Conservation (phyloP, 2,329 filamentous ascomycete species). For the Fusarium fracticaudum region DNA sequence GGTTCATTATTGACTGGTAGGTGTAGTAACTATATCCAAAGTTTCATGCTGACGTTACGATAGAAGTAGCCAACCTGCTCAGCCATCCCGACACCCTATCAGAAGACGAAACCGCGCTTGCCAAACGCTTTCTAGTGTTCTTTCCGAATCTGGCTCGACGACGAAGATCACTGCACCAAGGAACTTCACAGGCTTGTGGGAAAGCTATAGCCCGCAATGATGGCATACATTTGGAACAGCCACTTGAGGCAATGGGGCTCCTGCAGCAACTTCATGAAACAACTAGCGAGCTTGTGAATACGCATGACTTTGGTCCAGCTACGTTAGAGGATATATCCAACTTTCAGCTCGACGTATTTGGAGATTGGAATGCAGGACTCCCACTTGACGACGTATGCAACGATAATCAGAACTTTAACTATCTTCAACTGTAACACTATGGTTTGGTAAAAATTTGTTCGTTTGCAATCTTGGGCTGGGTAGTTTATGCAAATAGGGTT, state of each 20-base stretch:
- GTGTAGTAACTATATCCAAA: background rate
- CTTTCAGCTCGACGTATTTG: background rate
- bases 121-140: background rate
- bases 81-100: background rate
- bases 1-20: background rate
- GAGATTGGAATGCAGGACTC: background rate
- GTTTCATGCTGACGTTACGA: background rate
- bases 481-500: too few relatives aligned
- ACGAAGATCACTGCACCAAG: background rate
- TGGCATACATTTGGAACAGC: background rate
- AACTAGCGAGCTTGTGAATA: background rate
- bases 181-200: background rate
- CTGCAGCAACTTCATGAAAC: background rate
- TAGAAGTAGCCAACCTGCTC: background rate
- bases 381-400: background rate
- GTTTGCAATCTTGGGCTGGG: too few relatives aligned
- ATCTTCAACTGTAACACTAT: background rate
- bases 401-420: background rate
- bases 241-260: background rate
- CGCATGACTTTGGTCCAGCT: background rate
- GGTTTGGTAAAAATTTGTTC: too few relatives aligned
- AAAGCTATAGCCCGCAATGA: background rate
- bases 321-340: background rate
- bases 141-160: background rate
- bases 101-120: background rate